A percentile compares a stretch with the other conserved stretches of the same genome.
phyloP scores from a whole-genome alignment of 768 basidiomycete species.

The Termitomyces sp. region DNA sequence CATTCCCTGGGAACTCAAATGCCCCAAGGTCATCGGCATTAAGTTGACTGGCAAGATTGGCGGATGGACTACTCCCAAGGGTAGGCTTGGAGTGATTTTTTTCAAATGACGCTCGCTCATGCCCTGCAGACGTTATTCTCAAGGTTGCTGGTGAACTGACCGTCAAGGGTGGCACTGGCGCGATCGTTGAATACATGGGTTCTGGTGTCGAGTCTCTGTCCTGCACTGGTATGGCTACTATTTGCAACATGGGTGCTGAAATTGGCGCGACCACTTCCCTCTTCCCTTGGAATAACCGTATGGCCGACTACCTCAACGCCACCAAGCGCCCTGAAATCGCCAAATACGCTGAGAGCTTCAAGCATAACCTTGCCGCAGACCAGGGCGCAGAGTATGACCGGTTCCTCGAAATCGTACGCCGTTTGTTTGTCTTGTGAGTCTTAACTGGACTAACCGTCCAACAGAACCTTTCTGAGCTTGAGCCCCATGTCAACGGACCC shows the following conservation, averaged over 20 bases:
- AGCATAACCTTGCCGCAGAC: conserved; percentile 89
- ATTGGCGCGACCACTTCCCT: conserved; percentile 98
- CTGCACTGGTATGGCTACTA: conserved; percentile 98
- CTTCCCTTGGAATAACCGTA: conserved; percentile 97
- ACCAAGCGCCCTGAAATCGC: conserved; percentile 89
- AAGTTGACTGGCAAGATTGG: conserved; percentile 91
- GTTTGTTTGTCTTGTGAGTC: not conserved
- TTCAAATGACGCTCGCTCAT: conserved; percentile 4
- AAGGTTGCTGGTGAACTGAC: conserved; percentile 99
- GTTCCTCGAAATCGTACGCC: conserved; percentile 81
- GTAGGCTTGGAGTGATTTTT: conserved; percentile 29
- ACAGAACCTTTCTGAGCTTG: conserved; percentile 92
- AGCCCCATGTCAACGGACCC: conserved; percentile 99
- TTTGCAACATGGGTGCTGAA: conserved; percentile 99
- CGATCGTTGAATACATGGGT: conserved; percentile 96
- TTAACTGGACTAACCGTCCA: not conserved
- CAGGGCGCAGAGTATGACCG: conserved; percentile 91
- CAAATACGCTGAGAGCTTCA: conserved; percentile 83
- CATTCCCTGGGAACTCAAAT: conserved; percentile 99
- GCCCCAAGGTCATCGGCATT: conserved; percentile 98
- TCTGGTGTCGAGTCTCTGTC: conserved; percentile 94
- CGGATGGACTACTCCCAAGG: conserved; percentile 98
- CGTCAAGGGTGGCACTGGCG: conserved; percentile 98
- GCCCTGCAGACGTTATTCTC: conserved; percentile 82
- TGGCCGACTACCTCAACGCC: conserved; percentile 92